These are phyloP conservation scores for Rhizopogon salebrosus DNA, from an alignment of 768 basidiomycete species.

Conservation along the genomic window DNA sequence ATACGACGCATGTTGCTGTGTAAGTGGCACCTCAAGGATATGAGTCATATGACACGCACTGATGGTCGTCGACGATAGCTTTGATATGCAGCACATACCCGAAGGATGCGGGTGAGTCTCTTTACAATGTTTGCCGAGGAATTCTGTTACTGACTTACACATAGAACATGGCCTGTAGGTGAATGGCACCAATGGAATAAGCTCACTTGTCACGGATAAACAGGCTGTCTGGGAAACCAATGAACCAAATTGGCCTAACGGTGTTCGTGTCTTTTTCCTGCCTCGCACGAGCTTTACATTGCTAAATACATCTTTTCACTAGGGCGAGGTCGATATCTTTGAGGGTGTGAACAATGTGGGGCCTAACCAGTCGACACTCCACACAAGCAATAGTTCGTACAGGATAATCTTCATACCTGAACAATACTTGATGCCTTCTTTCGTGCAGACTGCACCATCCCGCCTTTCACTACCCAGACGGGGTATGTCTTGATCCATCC, in stretches of 20 bases:
- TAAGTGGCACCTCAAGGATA: constrained; percentile 4
- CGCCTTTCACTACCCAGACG: neutral
- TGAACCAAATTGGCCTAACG: constrained; percentile 13
- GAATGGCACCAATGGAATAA: too few relatives aligned
- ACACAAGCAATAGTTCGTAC: constrained; percentile 22
- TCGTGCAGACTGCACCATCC: constrained; percentile 16
- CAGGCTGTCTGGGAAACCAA: constrained; percentile 1
- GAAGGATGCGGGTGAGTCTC: constrained; percentile 24
- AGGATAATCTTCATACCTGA: neutral
- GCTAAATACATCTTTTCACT: neutral
- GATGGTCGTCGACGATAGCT: constrained; percentile 7
- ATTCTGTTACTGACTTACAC: neutral
- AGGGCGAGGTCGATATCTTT: constrained; percentile 44
- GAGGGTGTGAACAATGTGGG: constrained; percentile 40
- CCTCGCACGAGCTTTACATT: neutral
- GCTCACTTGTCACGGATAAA: neutral
- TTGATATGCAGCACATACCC: constrained; percentile 28
- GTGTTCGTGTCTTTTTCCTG: neutral
- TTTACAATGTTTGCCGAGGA: neutral
- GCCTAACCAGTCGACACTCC: constrained; percentile 29
- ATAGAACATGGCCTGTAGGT: constrained; percentile 22
- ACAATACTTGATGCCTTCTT: neutral
- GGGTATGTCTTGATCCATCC: neutral
- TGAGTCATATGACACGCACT: neutral
- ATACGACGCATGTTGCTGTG: constrained; percentile 14